These are phyloP conservation scores for Fusarium nodosum DNA, from an alignment of 2,329 filamentous ascomycete genomes.

Conservation along the genomic window DNA sequence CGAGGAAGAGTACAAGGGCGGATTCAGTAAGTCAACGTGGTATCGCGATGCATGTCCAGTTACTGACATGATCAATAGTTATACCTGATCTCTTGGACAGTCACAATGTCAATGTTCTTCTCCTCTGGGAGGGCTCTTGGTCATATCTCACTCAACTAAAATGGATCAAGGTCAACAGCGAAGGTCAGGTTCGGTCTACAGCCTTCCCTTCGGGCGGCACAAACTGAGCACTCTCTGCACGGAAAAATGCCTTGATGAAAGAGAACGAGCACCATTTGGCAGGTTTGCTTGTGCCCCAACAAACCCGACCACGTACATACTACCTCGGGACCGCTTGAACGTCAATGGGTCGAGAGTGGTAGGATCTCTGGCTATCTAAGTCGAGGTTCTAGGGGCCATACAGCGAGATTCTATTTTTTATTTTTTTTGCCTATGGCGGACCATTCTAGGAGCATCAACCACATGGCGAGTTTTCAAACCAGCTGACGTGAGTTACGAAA, in stretches of 20 bases:
- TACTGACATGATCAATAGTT: slow-evolving; percentile 58
- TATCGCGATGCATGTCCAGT: not conserved
- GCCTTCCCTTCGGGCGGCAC: slow-evolving; percentile 76
- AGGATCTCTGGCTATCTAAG: not conserved
- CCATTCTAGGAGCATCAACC: not conserved
- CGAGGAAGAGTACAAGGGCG: slow-evolving; percentile 83
- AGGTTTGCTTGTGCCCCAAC: not conserved
- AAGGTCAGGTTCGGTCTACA: slow-evolving; percentile 75
- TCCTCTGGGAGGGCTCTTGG: slow-evolving; percentile 88
- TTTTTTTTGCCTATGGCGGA: not conserved
- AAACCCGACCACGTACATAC: not conserved
- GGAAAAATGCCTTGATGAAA: not conserved
- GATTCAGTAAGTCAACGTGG: slow-evolving; percentile 76
- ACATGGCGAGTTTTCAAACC: not conserved
- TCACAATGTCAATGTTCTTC: slow-evolving; percentile 74
- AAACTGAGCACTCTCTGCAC: slow-evolving; percentile 19
- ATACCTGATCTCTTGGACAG: slow-evolving; percentile 81
- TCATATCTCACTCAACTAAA: slow-evolving; percentile 79
- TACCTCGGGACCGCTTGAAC: not conserved
- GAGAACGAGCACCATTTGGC: not conserved
- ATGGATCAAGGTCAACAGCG: slow-evolving; percentile 79
- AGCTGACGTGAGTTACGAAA: not conserved
- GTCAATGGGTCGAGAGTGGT: not conserved
- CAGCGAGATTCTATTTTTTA: not conserved
- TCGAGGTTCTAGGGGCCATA: not conserved